A percentile compares a stretch with the other conserved stretches of the same genome.
Conservation (phyloP, 2,329 filamentous ascomycete genomes). For the Penicillium sp. region DNA sequence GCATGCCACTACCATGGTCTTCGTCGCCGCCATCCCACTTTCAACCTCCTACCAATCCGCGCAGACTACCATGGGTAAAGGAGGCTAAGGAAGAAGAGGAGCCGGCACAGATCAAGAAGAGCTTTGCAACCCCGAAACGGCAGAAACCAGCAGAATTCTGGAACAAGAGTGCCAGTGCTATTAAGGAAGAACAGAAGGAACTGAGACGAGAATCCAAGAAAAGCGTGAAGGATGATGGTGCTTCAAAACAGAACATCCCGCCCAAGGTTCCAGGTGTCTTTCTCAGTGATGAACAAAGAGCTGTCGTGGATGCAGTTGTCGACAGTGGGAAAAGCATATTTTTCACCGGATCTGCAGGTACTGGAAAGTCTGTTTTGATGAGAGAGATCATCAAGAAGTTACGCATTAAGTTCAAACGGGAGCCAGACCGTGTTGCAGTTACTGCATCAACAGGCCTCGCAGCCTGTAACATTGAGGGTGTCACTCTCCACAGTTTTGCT, state of each 20-base stretch:
- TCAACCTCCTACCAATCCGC: conserved; percentile 59
- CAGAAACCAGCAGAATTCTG: conserved; percentile 58
- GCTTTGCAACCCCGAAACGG: conserved; percentile 50
- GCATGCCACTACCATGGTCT: conserved; percentile 72
- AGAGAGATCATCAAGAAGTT: conserved; percentile 84
- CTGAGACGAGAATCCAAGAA: conserved; percentile 65
- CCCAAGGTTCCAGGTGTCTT: conserved; percentile 62
- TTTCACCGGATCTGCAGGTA: conserved; percentile 95
- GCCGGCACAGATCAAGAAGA: conserved; percentile 26
- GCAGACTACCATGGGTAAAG: conserved; percentile 65
- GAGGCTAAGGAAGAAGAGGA: conserved; percentile 38
- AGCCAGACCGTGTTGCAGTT: conserved; percentile 85
- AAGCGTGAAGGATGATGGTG: conserved; percentile 51
- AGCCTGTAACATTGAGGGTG: conserved; percentile 94
- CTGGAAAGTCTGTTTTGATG: conserved; percentile 95
- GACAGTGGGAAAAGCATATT: conserved; percentile 86
- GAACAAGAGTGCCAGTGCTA: conserved; percentile 73
- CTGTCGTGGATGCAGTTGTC: conserved; percentile 81
- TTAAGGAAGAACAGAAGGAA: conserved; percentile 78
- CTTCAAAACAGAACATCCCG: conserved; percentile 41
- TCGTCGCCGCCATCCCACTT: conserved; percentile 56
- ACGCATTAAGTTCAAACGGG: conserved; percentile 73
- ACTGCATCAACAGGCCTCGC: conserved; percentile 95
- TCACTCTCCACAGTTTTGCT: conserved; percentile 93
- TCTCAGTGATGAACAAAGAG: conserved; percentile 83